Evolutionary conservation across 2,329 filamentous ascomycete species (phyloP).

Genomic region (Pestalotiopsis sp.): DNA sequence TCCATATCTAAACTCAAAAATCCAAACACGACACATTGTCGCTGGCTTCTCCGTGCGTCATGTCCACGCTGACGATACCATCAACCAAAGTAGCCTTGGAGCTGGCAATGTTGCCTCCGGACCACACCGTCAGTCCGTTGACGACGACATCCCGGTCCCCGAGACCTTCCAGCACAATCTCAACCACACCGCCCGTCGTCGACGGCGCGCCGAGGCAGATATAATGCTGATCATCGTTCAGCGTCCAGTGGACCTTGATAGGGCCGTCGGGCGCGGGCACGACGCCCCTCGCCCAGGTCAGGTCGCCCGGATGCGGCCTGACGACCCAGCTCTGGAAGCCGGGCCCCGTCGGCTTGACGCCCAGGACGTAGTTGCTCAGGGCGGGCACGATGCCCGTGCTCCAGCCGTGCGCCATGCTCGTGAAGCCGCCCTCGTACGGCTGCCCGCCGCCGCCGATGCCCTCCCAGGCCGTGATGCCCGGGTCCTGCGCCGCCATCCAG

Average conservation of each 20-base stretch:
- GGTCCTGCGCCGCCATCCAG: conserved; percentile 52
- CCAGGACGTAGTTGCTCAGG: conserved; percentile 48
- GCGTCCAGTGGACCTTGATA: conserved; percentile 42
- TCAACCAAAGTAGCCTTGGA: conserved; percentile 7
- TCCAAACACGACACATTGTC: neutral
- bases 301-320: conserved; percentile 36
- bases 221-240: conserved; percentile 21
- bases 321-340: conserved; percentile 47
- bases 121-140: conserved; percentile 11
- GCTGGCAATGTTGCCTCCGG: neutral
- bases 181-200: conserved; percentile 31
- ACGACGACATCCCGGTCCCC: neutral
- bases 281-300: conserved; percentile 46
- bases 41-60: neutral
- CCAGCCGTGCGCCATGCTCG: conserved; percentile 55
- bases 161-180: conserved; percentile 18
- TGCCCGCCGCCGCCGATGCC: conserved; percentile 46
- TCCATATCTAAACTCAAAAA: neutral
- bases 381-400: conserved; percentile 52
- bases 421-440: conserved; percentile 49
- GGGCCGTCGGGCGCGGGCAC: conserved; percentile 45
- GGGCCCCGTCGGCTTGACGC: conserved; percentile 45
- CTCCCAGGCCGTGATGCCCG: conserved; percentile 53
- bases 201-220: conserved; percentile 35
- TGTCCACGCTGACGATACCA: conserved; percentile 8